These are phyloP conservation scores for Arabis alpina DNA, from an alignment of 345 rosid genomes.

Conservation along the genomic window DNA sequence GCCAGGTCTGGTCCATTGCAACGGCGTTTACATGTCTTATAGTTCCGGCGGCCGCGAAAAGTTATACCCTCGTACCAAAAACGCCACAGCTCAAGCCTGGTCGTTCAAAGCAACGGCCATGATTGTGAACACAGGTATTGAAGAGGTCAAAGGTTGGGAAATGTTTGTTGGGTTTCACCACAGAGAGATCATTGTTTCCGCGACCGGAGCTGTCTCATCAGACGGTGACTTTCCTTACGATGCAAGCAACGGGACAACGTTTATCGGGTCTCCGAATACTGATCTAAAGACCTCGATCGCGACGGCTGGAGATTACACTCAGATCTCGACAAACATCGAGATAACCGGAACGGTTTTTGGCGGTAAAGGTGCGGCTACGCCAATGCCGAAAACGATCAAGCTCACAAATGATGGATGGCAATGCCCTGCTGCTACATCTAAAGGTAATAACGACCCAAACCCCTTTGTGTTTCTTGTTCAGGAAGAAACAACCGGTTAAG, in stretches of 20 bases:
- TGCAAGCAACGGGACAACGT: constrained; percentile 71
- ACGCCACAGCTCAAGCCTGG: constrained; percentile 87
- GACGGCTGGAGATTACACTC: constrained; percentile 73
- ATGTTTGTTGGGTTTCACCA: constrained; percentile 69
- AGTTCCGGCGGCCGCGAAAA: constrained; percentile 58
- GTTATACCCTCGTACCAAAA: constrained; percentile 63
- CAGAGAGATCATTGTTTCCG: constrained; percentile 67
- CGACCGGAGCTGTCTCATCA: constrained; percentile 51
- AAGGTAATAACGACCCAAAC: constrained; percentile 42
- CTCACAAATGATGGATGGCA: constrained; percentile 68
- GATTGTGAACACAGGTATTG: constrained; percentile 62
- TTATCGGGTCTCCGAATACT: constrained; percentile 58
- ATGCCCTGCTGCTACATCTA: constrained; percentile 64
- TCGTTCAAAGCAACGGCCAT: constrained; percentile 67
- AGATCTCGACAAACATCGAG: constrained; percentile 61
- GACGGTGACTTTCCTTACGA: constrained; percentile 73
- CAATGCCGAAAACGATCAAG: constrained; percentile 71
- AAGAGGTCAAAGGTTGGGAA: constrained; percentile 81
- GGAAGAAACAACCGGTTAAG: constrained; percentile 2
- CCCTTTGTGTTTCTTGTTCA: constrained; percentile 10
- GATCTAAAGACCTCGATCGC: constrained; percentile 77
- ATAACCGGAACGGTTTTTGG: constrained; percentile 82
- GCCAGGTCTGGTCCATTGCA: constrained; percentile 59
- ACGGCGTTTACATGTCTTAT: constrained; percentile 74
- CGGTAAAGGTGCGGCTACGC: constrained; percentile 54